phyloP scores from a whole-genome alignment of 2,329 filamentous ascomycete genomes.

The Periconia digitata region DNA sequence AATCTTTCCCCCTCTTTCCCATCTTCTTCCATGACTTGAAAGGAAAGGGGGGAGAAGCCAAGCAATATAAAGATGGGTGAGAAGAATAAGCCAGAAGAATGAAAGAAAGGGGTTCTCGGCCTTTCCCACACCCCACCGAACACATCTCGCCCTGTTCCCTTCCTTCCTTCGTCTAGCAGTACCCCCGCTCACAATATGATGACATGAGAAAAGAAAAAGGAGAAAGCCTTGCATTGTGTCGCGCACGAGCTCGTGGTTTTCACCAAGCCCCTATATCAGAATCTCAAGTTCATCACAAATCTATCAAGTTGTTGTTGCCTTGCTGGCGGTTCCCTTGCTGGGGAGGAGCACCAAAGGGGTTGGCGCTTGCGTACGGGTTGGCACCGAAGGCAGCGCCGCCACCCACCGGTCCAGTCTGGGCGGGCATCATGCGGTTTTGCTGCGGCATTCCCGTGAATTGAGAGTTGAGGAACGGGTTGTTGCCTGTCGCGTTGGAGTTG shows the following conservation, averaged over 20 bases:
- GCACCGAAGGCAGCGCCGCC: constrained; percentile 48
- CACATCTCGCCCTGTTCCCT: not conserved
- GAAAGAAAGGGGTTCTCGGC: too few relatives aligned
- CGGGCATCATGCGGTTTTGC: constrained; percentile 50
- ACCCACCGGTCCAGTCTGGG: constrained; percentile 52
- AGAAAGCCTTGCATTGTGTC: too few relatives aligned
- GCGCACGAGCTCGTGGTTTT: too few relatives aligned
- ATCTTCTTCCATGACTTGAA: too few relatives aligned
- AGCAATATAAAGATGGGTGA: not conserved
- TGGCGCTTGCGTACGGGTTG: constrained; percentile 49
- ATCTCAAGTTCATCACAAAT: constrained; percentile 55
- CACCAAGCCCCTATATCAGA: too few relatives aligned
- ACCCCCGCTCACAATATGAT: not conserved
- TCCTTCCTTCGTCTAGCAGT: not conserved
- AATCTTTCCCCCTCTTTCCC: not conserved
- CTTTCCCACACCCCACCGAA: too few relatives aligned
- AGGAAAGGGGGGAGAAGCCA: not conserved
- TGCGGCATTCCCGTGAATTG: constrained; percentile 73
- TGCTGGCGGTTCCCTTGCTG: constrained; percentile 47
- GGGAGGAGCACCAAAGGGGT: constrained; percentile 57
- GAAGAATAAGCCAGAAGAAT: not conserved
- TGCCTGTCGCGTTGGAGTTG: constrained; percentile 69
- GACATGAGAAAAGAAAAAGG: not conserved
- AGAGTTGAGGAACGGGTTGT: constrained; percentile 84
- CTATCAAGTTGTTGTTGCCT: constrained; percentile 62